phyloP scores from a whole-genome alignment of 2,329 filamentous ascomycete species.

The Zalaria obscura region DNA sequence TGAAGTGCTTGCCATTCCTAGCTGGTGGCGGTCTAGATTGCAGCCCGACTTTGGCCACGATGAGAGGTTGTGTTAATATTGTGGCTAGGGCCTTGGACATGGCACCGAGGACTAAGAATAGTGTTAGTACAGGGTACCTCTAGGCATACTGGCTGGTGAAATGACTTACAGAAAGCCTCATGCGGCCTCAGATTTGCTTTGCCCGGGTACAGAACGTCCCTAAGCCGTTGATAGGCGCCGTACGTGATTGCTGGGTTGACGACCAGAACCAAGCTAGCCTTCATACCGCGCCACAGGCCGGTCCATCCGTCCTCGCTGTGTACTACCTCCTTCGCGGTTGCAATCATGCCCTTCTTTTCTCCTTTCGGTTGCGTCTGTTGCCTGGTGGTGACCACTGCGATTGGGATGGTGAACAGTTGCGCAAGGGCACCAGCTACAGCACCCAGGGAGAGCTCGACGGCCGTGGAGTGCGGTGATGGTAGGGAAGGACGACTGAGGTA shows the following conservation, averaged over 20 bases:
- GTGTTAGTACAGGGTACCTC: slow-evolving; percentile 1
- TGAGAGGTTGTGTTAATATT: slow-evolving; percentile 82
- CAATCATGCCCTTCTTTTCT: slow-evolving; percentile 74
- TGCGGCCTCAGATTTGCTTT: slow-evolving; percentile 62
- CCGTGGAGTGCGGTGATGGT: slow-evolving; percentile 53
- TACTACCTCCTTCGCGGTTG: slow-evolving; percentile 79
- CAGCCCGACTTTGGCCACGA: slow-evolving; percentile 92
- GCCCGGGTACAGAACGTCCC: slow-evolving; percentile 61
- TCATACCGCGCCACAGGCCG: slow-evolving; percentile 87
- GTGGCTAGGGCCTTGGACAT: slow-evolving; percentile 89
- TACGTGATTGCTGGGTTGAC: slow-evolving; percentile 97
- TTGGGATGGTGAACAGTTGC: slow-evolving; percentile 91
- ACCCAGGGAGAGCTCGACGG: slow-evolving; percentile 69
- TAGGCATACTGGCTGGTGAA: background rate
- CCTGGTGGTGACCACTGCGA: slow-evolving; percentile 86
- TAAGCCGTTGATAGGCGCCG: slow-evolving; percentile 83
- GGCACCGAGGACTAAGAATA: slow-evolving; percentile 57
- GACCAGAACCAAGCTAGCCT: slow-evolving; percentile 88
- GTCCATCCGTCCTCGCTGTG: slow-evolving; percentile 78
- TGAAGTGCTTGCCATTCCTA: slow-evolving; percentile 81
- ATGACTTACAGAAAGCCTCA: slow-evolving; percentile 76
- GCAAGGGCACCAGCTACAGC: slow-evolving; percentile 81
- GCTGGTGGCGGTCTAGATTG: slow-evolving; percentile 82
- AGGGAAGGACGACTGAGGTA: slow-evolving; percentile 44
- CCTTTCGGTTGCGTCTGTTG: slow-evolving; percentile 83